phyloP scores from a whole-genome alignment of 2,329 filamentous ascomycete genomes.

The Stemphylium vesicarium region DNA sequence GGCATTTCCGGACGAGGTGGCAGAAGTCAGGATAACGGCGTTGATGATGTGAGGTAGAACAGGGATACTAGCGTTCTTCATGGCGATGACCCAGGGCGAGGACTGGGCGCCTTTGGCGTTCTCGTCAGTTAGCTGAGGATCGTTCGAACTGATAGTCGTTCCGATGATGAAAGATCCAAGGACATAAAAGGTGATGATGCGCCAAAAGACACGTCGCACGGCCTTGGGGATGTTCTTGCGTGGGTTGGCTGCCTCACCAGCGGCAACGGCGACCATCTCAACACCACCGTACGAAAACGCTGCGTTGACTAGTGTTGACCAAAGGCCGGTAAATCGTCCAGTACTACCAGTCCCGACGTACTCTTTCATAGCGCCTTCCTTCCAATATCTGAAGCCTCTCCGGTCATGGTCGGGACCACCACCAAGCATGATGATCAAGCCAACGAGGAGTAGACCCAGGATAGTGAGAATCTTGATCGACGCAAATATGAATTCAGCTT shows the following conservation, averaged over 20 bases:
- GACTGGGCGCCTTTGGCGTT: conserved; percentile 44
- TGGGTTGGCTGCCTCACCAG: conserved; percentile 46
- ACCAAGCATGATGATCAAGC: conserved; percentile 46
- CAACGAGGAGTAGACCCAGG: conserved; percentile 39
- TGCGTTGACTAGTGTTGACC: conserved; percentile 62
- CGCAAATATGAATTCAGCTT: conserved; percentile 58
- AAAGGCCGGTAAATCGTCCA: conserved; percentile 70
- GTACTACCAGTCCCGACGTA: conserved; percentile 60
- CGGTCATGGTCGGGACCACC: conserved; percentile 43
- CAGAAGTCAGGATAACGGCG: conserved; percentile 75
- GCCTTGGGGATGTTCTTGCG: conserved; percentile 59
- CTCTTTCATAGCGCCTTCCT: conserved; percentile 60
- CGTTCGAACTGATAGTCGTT: conserved; percentile 64
- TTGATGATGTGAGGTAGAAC: conserved; percentile 77
- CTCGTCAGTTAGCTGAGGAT: conserved; percentile 57
- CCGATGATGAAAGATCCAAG: conserved; percentile 62
- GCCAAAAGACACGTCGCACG: conserved; percentile 61
- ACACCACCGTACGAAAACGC: conserved; percentile 47
- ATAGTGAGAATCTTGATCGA: conserved; percentile 56
- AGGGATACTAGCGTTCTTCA: conserved; percentile 69
- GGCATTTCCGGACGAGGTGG: conserved; percentile 73
- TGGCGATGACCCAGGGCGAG: conserved; percentile 66
- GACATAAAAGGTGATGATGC: conserved; percentile 63
- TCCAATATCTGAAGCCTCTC: conserved; percentile 72
- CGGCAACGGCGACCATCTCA: conserved; percentile 48